These are phyloP conservation scores for Stagonosporopsis vannaccii DNA, from an alignment of 2,329 filamentous ascomycete species.

Conservation along the genomic window DNA sequence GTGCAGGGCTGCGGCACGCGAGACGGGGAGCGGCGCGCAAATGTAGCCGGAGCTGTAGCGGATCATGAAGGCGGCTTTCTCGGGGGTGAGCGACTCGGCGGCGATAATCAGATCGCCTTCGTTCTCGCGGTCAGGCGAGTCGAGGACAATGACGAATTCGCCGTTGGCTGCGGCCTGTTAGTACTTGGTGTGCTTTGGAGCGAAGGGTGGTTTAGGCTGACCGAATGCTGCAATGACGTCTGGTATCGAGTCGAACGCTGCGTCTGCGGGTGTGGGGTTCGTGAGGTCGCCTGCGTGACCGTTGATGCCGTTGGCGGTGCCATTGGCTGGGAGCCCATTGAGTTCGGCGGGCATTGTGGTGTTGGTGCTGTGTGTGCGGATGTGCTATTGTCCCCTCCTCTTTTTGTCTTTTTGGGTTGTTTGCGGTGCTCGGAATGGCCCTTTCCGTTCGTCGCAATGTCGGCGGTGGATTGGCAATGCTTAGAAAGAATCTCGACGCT, in stretches of 20 bases:
- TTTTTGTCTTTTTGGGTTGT: neutral
- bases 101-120: slow-evolving; percentile 98
- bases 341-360: slow-evolving; percentile 34
- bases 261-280: slow-evolving; percentile 41
- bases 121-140: slow-evolving; percentile 91
- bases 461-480: slow-evolving; percentile 23
- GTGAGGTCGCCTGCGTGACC: slow-evolving; percentile 22
- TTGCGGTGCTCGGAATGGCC: slow-evolving; percentile 1
- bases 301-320: slow-evolving; percentile 22
- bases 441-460: slow-evolving; percentile 4
- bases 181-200: slow-evolving; percentile 1
- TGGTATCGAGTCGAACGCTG: slow-evolving; percentile 56
- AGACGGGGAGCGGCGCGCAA: slow-evolving; percentile 80
- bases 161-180: slow-evolving; percentile 56
- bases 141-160: slow-evolving; percentile 95
- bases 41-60: slow-evolving; percentile 88
- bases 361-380: neutral
- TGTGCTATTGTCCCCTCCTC: neutral
- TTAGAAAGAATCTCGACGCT: slow-evolving; percentile 28
- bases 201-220: slow-evolving; percentile 22
- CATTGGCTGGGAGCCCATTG: slow-evolving; percentile 28
- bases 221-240: slow-evolving; percentile 56
- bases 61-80: slow-evolving; percentile 96
- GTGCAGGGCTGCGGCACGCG: slow-evolving; percentile 72
- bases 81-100: slow-evolving; percentile 79